Evolutionary conservation across 2,329 filamentous ascomycete species (phyloP), one percentile per base, ranked within the genome.

Genomic region (Diaporthe sp.): DNA sequence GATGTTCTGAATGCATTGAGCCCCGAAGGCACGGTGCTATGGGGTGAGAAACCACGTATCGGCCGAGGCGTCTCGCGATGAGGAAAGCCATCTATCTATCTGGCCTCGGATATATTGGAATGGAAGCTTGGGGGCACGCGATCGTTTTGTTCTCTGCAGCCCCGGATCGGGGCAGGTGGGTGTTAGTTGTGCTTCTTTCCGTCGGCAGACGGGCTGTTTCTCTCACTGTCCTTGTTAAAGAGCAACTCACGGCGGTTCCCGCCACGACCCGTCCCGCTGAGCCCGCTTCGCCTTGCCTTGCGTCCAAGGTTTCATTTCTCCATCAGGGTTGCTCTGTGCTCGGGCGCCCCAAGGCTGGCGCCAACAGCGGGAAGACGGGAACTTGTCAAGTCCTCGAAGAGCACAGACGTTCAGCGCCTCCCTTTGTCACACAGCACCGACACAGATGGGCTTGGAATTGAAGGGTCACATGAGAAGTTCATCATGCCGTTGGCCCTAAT

Each of bases 221-320:
- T 39, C 65, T 25, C 4, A 55, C 49, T 39, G 31, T 42, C 65
- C 49, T 42, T 69, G 65, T 49, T 69, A 49, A 46, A 49, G 46
- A 69, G 65, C 65, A 72, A 72, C 44, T 72, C 57, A 22, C 58
- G 70, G 70, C 57, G 70, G 70, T 53, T 72, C 70, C 70, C 70
- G 58, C 70, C 57, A 62, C 70, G 70, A 62, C 70, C 70, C 70
- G 70, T 72, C 70, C 70, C 70, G 70, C 70, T 55, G 42, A 39
- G 46, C 65, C 65, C 65, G 65, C 65, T 55, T 69, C 65, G 65
- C 31, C 65, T 69, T 69, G 65, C 65, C 65, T 28, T 69, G 49
- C 65, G 34, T 28, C 49, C 49, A 53, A 69, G 65, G 65, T 69
- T 69, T 69, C 65, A 69, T 69, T 69, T 69, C 46, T 39, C 49